These are phyloP conservation scores for Podosphaera aphanis DNA, from an alignment of 2,329 filamentous ascomycete genomes.

Conservation along the genomic window DNA sequence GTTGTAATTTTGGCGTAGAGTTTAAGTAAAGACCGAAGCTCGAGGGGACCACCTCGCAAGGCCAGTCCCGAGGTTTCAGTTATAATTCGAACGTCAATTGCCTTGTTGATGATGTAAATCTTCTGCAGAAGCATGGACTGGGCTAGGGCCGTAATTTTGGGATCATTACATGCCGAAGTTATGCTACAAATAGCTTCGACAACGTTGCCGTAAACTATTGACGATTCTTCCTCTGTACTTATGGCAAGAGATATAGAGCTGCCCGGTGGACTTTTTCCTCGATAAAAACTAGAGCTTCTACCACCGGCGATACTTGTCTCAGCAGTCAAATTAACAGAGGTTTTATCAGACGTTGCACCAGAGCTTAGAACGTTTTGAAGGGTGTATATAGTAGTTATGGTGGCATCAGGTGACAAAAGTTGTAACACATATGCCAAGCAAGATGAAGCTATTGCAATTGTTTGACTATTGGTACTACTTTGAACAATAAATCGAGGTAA, in stretches of 20 bases:
- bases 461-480: constrained; percentile 43
- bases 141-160: constrained; percentile 79
- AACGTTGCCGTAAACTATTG: constrained; percentile 61
- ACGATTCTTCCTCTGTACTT: constrained; percentile 55
- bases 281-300: constrained; percentile 24
- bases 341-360: constrained; percentile 28
- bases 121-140: constrained; percentile 96
- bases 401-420: constrained; percentile 67
- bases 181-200: constrained; percentile 90
- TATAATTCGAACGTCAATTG: constrained; percentile 69
- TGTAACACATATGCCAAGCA: constrained; percentile 64
- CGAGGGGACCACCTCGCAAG: constrained; percentile 50
- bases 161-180: constrained; percentile 56
- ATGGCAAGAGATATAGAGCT: constrained; percentile 61
- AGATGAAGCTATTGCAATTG: constrained; percentile 55
- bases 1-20: constrained; percentile 55
- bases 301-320: constrained; percentile 29
- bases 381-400: constrained; percentile 88
- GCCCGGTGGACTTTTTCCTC: constrained; percentile 34
- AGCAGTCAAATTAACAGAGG: constrained; percentile 20
- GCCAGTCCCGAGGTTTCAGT: constrained; percentile 59
- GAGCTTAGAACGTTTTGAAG: constrained; percentile 87
- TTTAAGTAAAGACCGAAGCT: constrained; percentile 71
- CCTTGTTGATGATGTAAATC: constrained; percentile 57
- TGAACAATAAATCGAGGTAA: constrained; percentile 78